Conservation (phyloP, 495 filamentous ascomycete species). For the Xylaria acuta region DNA sequence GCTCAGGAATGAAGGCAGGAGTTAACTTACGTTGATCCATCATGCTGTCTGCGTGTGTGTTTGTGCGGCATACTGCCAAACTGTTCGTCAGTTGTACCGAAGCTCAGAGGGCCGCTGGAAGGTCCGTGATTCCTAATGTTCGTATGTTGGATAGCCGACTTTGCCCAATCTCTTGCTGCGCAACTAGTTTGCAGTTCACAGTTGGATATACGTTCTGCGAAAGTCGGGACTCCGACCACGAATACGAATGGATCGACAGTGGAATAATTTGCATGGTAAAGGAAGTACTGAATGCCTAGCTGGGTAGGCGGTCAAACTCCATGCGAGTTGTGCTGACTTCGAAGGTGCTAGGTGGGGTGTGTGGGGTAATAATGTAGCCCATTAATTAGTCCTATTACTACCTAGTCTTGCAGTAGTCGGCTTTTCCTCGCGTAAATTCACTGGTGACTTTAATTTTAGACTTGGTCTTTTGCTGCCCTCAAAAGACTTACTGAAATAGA, state of each 20-base stretch:
- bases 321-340: background rate
- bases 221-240: background rate
- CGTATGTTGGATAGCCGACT: background rate
- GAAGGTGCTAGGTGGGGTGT: background rate
- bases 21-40: conserved; percentile 46
- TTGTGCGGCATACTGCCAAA: conserved; percentile 78
- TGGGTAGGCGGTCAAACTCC: conserved; percentile 4
- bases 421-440: background rate
- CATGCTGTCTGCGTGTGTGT: conserved; percentile 69
- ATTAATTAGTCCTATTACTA: background rate
- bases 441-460: background rate
- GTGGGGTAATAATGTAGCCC: background rate
- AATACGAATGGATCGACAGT: background rate
- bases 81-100: too few species aligned
- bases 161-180: background rate
- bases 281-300: background rate
- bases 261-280: conserved; percentile 17
- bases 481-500: background rate
- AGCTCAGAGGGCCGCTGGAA: too few species aligned
- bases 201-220: background rate
- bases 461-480: background rate
- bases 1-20: background rate
- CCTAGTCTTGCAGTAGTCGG: background rate
- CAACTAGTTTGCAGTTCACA: background rate
- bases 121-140: background rate